These are phyloP conservation scores for Hibiscus mutabilis DNA, from an alignment of 345 rosid species.

Conservation along the genomic window DNA sequence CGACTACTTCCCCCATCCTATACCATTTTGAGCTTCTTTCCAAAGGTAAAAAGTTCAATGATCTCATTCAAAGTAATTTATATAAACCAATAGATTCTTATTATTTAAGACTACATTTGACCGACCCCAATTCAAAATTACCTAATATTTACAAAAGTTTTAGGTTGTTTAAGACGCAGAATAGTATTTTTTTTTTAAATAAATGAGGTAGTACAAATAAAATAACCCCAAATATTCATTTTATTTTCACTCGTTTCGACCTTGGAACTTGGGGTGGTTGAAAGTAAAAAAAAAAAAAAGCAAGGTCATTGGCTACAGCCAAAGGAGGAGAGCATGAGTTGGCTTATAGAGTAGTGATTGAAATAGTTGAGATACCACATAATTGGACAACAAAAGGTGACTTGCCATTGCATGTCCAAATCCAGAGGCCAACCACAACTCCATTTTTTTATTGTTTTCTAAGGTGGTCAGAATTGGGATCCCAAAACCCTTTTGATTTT, in stretches of 20 bases:
- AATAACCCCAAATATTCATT: neutral
- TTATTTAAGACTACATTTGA: no score
- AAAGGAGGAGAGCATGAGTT: constrained; percentile 12
- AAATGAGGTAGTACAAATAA: no score
- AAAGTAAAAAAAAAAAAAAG: neutral
- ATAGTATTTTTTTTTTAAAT: no score
- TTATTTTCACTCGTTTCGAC: constrained; percentile 32
- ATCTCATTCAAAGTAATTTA: no score
- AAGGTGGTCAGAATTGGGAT: constrained; percentile 7
- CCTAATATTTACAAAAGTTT: no score
- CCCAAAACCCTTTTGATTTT: neutral
- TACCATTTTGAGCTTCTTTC: no score
- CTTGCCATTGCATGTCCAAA: constrained; percentile 24
- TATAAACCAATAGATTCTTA: no score
- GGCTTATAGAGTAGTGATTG: constrained; percentile 5
- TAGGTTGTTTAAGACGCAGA: no score
- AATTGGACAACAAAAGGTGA: constrained; percentile 38
- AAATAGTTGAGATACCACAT: constrained; percentile 29
- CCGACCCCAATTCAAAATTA: no score
- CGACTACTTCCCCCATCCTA: neutral
- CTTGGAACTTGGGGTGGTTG: constrained; percentile 31
- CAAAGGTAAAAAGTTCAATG: no score
- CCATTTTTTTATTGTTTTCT: constrained; percentile 21
- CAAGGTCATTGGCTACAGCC: neutral
- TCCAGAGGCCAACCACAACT: constrained; percentile 36